Conservation (phyloP, 169 alveolate species). For the Besnoitia besnoiti region DNA sequence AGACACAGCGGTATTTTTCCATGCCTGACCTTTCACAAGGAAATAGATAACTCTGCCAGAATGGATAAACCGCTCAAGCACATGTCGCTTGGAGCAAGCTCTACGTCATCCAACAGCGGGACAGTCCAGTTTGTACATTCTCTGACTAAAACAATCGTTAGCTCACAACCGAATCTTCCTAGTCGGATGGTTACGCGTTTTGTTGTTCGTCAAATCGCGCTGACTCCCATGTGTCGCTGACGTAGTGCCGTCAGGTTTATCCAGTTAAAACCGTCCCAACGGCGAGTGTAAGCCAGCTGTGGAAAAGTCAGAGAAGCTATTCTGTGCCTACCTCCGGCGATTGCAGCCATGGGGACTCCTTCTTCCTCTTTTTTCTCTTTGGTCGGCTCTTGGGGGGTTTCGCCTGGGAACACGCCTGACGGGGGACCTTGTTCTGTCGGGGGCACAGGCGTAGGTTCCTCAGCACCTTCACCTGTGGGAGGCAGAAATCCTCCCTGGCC, state of each 20-base stretch:
- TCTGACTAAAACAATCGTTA: neutral
- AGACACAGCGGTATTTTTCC: too few relatives aligned
- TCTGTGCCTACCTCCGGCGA: constrained; percentile 44
- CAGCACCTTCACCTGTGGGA: neutral
- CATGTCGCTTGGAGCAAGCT: neutral
- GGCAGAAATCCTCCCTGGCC: neutral
- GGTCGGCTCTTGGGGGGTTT: neutral
- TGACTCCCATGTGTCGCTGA: neutral
- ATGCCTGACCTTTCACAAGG: too few relatives aligned
- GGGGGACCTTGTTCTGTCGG: constrained; percentile 3
- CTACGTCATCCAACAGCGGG: neutral
- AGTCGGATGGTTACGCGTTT: neutral
- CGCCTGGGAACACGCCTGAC: neutral
- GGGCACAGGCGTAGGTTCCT: neutral
- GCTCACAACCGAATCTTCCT: neutral
- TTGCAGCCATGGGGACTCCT: constrained; percentile 8
- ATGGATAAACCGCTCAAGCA: neutral
- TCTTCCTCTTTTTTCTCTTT: constrained; percentile 2
- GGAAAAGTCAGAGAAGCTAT: too few relatives aligned
- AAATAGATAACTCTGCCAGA: too few relatives aligned
- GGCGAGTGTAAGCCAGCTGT: too few relatives aligned
- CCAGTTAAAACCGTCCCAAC: too few relatives aligned
- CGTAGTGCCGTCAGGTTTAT: too few relatives aligned
- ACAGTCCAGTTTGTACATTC: neutral
- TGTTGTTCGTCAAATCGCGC: neutral